Percentiles rank a stretch among this genome's conserved stretches.
phyloP scores from a whole-genome alignment of 768 basidiomycete genomes.

The Ramaria sp. region DNA sequence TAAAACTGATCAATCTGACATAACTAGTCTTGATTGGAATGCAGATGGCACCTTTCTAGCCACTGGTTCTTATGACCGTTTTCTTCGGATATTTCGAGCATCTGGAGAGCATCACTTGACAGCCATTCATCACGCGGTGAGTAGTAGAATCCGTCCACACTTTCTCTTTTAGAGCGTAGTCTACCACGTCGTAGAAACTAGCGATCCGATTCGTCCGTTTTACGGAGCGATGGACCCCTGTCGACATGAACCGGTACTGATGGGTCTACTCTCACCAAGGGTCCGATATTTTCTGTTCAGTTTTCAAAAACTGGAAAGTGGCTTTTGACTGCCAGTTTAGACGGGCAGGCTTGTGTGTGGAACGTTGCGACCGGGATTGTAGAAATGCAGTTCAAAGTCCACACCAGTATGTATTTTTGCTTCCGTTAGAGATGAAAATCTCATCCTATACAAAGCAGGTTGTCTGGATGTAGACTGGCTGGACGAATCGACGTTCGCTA shows the following conservation, averaged over 20 bases:
- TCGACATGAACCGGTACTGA: neutral
- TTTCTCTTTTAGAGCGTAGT: constrained; percentile 1
- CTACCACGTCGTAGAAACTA: neutral
- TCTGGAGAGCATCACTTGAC: constrained; percentile 54
- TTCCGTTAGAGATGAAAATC: neutral
- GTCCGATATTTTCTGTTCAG: constrained; percentile 67
- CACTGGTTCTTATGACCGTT: constrained; percentile 66
- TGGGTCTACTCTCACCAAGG: constrained; percentile 31
- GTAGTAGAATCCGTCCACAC: neutral
- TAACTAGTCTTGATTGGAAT: constrained; percentile 74
- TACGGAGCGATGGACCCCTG: neutral
- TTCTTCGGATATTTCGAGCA: constrained; percentile 56
- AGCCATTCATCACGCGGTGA: constrained; percentile 25
- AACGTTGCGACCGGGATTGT: constrained; percentile 52
- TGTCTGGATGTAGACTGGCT: constrained; percentile 79
- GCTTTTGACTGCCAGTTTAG: constrained; percentile 68
- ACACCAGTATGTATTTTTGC: constrained; percentile 40
- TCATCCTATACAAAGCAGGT: constrained; percentile 26
- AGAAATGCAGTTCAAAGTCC: constrained; percentile 51
- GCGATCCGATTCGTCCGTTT: neutral
- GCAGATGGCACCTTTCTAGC: constrained; percentile 61
- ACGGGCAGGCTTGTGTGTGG: constrained; percentile 72
- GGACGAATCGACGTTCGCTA: constrained; percentile 57
- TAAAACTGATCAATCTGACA: constrained; percentile 40
- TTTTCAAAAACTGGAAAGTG: constrained; percentile 68